Percentiles rank a stretch among this genome's conserved stretches.
Conservation (phyloP, 345 rosid species). For the Lepidium sativum region DNA sequence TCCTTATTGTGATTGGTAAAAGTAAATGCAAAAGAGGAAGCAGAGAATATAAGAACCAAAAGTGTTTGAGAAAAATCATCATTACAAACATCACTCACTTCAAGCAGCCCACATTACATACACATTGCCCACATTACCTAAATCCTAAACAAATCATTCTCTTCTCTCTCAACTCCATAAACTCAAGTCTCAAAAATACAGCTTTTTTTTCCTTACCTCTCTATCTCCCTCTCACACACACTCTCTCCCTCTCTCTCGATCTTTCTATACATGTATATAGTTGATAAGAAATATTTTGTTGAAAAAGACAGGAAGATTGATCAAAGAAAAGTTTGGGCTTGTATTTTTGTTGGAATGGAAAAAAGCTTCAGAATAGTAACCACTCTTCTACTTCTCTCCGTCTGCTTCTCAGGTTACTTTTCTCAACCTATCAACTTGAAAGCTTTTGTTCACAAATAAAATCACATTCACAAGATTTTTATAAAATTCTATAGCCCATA, state of each 20-base stretch:
- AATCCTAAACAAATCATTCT: conserved; percentile 19
- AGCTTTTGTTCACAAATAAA: not conserved
- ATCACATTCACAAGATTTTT: not conserved
- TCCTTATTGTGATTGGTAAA: conserved; percentile 9
- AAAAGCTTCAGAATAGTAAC: conserved; percentile 10
- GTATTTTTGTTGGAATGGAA: conserved; percentile 22
- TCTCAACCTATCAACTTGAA: not conserved
- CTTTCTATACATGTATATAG: not conserved
- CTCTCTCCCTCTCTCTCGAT: not conserved
- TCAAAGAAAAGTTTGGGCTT: not conserved
- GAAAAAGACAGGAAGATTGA: not conserved
- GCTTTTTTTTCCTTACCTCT: not conserved
- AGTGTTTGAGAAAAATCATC: conserved; percentile 20
- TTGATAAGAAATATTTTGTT: not conserved
- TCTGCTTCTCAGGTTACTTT: conserved; percentile 23
- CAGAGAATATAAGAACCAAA: conserved; percentile 20
- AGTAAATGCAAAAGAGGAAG: not conserved
- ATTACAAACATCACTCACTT: conserved; percentile 24
- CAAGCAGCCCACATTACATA: conserved; percentile 25
- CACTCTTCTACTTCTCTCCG: conserved; percentile 19
- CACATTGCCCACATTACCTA: conserved; percentile 19
- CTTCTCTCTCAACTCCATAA: not conserved
- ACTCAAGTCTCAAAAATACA: not conserved
- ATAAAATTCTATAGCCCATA: not conserved
- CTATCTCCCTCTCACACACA: not conserved